Evolutionary conservation across 2,329 filamentous ascomycete genomes (phyloP), one percentile per base, ranked within the genome.

Genomic region (Gaeumannomyces tritici): DNA sequence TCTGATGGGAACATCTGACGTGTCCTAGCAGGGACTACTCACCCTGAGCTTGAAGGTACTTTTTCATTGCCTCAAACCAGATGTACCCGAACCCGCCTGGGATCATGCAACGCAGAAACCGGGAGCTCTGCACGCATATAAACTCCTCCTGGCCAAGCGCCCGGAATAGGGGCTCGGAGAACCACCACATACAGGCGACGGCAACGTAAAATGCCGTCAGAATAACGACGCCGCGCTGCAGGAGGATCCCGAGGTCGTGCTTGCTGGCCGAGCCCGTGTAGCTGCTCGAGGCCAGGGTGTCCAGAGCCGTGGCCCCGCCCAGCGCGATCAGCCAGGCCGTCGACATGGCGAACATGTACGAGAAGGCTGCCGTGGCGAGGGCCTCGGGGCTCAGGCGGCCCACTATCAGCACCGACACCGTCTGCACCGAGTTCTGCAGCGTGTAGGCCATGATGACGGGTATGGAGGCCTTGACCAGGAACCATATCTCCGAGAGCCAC

Each of bases 271-370:
- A 90, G 0, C 89, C 89, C 0, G 91, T 96, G 72, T 91, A 96
- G 57, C 87, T 88, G 58, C 88, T 90, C 0, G 90, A 93, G 2
- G 90, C 91, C 28, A 96, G 78, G 0, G 91, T 96, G 72, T 96
- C 91, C 56, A 96, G 81, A 0, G 91, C 91, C 1, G 90, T 96
- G 0, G 90, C 93, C 9, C 91, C 91, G 31, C 91, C 91, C 4
- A 96, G 82, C 0, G 88, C 91, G 64, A 96, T 89, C 51, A 96
- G 82, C 91, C 91, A 96, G 0, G 87, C 91, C 0, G 90, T 91
- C 27, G 89, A 87, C 89, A 93, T 92, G 62, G 91, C 91, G 68
- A 96, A 96, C 91, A 96, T 96, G 77, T 95, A 93, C 2, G 89
- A 90, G 70, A 96, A 96, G 0, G 91, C 91, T 1, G 90, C 88